Evolutionary conservation across 2,329 filamentous ascomycete genomes (phyloP), one percentile per base, ranked within the genome.

Genomic region (Ascocoryne sarcoides): DNA sequence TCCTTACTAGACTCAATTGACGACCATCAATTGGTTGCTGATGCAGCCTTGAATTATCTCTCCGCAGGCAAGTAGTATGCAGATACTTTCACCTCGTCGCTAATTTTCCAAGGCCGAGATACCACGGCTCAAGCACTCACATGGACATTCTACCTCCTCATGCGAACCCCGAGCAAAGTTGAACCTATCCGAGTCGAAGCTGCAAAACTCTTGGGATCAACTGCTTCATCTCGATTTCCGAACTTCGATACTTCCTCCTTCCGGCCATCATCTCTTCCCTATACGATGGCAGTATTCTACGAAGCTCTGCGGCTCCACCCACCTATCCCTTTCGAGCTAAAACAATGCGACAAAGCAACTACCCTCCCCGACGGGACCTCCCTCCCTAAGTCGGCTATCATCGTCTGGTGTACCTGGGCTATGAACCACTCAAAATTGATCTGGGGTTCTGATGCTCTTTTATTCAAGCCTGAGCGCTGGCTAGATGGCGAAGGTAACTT

Each of bases 291-390:
- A 28, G 68, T 74, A 10, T 79, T 80, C 53, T 76, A 78, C 57
- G 78, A 82, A 52, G 58, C 71, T 2, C 61, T 82, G 2, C 70
- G 78, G 3, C 62, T 82, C 5, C 79, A 73, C 47, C 78, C 78
- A 2, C 76, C 77, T 2, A 72, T 82, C 19, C 78, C 78, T 1
- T 76, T 82, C 45, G 78, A 82, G 53, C 71, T 82, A 48, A 78
- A 77, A 54, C 75, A 82, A 57, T 69, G 68, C 44, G 66, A 69
- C 17, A 55, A 63, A 38, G 56, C 65, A 14, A 69, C 69, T 3
- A 71, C 67, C 0, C 64, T 82, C 2, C 76, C 76, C 0, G 76
- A 81, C 50, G 75, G 75, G 3, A 80, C 76, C 0, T 69, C 65
- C 34, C 64, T 82, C 3, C 75, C 75, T 0, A 55, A 60, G 19